Percentiles rank a stretch among this genome's conserved stretches.
These are phyloP conservation scores for Aciculosporium take DNA, from an alignment of 2,329 filamentous ascomycete species.

Conservation along the genomic window DNA sequence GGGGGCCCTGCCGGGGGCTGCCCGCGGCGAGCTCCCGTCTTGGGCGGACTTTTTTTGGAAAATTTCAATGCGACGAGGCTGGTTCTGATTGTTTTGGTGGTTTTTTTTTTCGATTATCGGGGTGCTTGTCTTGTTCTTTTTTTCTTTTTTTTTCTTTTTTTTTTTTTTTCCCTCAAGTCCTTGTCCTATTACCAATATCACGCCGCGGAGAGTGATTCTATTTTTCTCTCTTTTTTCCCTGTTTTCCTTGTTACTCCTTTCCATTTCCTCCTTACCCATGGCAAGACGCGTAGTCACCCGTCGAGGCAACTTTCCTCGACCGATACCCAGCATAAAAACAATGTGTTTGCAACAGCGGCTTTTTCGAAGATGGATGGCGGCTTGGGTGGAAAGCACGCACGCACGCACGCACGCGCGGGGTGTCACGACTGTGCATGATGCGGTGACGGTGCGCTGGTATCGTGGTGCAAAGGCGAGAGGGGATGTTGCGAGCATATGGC, in stretches of 20 bases:
- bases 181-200: too few species aligned
- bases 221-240: background rate
- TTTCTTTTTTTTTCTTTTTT: conserved; percentile 7
- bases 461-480: background rate
- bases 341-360: background rate
- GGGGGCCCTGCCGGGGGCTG: too few species aligned
- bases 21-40: too few species aligned
- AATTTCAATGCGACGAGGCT: conserved; percentile 2
- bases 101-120: conserved; percentile 1
- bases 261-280: too few species aligned
- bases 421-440: too few species aligned
- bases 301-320: conserved; percentile 6
- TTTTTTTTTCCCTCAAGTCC: too few species aligned
- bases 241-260: too few species aligned
- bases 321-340: conserved; percentile 8
- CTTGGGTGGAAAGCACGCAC: background rate
- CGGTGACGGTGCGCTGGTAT: too few species aligned
- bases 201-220: too few species aligned
- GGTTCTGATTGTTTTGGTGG: background rate
- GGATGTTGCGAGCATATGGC: too few species aligned
- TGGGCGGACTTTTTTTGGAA: conserved; percentile 9
- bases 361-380: conserved; percentile 2
- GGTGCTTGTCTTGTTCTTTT: too few species aligned
- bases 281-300: background rate
- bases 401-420: too few species aligned